Evolutionary conservation across 768 basidiomycete genomes (phyloP).

Genomic region (Psilocybe tampanensis): DNA sequence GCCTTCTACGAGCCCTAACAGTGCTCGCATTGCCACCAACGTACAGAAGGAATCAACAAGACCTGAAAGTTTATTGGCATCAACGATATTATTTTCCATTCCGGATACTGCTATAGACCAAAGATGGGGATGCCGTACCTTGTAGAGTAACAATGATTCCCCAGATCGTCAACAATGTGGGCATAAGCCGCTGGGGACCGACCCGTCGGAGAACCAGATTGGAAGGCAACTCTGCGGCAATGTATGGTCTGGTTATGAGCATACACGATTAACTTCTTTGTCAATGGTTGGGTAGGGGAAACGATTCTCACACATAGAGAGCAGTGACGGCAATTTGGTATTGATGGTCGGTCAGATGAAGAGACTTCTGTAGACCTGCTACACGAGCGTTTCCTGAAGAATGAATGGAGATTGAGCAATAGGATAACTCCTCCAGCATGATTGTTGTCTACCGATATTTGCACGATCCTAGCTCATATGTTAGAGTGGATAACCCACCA

Average conservation of each 20-base stretch:
- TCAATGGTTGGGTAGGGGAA: too few relatives aligned
- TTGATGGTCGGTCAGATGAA: conserved; percentile 38
- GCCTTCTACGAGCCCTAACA: conserved; percentile 56
- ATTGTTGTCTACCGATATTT: conserved; percentile 28
- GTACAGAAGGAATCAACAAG: conserved; percentile 45
- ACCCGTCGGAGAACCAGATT: conserved; percentile 43
- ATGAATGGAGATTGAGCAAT: conserved; percentile 7
- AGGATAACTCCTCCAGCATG: not conserved
- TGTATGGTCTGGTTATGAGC: conserved; percentile 34
- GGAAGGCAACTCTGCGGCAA: conserved; percentile 48
- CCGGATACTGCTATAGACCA: not conserved
- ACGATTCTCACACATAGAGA: conserved; percentile 26
- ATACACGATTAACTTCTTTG: not conserved
- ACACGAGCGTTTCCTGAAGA: conserved; percentile 43
- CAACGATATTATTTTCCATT: not conserved
- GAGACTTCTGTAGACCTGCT: conserved; percentile 46
- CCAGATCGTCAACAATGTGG: conserved; percentile 50
- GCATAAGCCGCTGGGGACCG: conserved; percentile 51
- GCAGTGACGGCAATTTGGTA: conserved; percentile 38
- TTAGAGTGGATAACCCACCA: not conserved
- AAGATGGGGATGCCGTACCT: conserved; percentile 33
- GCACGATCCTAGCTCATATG: conserved; percentile 26
- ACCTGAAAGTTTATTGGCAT: conserved; percentile 29
- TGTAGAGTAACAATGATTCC: conserved; percentile 50
- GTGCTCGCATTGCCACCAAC: conserved; percentile 49